Base-by-base conservation (phyloP, 257 asterid genomes). In the Eucommia ulmoides region DNA sequence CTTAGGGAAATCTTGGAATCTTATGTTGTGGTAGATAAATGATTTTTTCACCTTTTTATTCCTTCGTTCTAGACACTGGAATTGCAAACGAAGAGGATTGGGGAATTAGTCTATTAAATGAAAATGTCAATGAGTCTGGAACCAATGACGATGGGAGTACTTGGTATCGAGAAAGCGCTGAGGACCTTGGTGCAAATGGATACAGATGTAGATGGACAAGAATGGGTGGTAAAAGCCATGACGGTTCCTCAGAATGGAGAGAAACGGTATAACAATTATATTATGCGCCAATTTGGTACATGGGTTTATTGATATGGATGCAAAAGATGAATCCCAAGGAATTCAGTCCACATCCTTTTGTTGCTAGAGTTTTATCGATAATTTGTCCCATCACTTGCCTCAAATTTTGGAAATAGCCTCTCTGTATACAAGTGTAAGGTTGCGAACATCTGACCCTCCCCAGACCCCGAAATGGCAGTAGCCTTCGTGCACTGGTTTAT, bases 1-100 rank as follows among this genome's bases (percentile, higher is more conserved):
- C n/a, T n/a, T n/a, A n/a, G 42, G 26, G 23, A 33, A 41, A 22
- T 51, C 62, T 53, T 44, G 4, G 2, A 3, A 23, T 10, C 15
- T 19, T 18, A 24, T 8, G 52, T 53, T 33, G 25, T 23, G 18
- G 15, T 20, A 35, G 9, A 35, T 52, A 15, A 6, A 0, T 29
- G 6, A 12, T n/a, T 44, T 41, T 29, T 18, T 16, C 15, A 20
- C 23, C 6, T 19, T 8, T 41, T 16, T 42, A 17, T 17, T 10
- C 42, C 11, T 62, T 55, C 29, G 50, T 19, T 58, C 35, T 71
- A 91, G 99, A 91, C 67, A 91, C 99, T 1, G 97, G 99, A 50
- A 91, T 91, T 56, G 99, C 95, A 55, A 91, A 83, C 41, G 97
- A 91, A 78, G 83, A 83, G 69, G 96, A 91, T 50, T 91, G 97